Evolutionary conservation across 2,329 filamentous ascomycete species (phyloP).

Genomic region (Colletotrichum sp.): DNA sequence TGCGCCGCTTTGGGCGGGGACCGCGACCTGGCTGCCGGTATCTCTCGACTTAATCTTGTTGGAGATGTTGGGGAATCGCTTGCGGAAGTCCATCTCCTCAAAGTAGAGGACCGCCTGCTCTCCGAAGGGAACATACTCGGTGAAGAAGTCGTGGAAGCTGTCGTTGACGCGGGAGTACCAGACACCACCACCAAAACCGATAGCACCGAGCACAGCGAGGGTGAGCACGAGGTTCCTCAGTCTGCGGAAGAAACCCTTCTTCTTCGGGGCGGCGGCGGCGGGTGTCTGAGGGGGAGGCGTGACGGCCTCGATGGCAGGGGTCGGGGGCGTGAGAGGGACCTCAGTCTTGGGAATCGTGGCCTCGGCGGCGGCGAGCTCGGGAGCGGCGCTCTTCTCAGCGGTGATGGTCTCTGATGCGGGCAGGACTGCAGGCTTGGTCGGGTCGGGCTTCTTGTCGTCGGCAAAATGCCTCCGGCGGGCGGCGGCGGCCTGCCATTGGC

Average conservation of each 20-base stretch:
- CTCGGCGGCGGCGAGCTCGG: slow-evolving; percentile 43
- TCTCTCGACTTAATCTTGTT: slow-evolving; percentile 50
- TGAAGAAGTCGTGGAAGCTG: slow-evolving; percentile 99
- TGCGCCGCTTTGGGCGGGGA: slow-evolving; percentile 84
- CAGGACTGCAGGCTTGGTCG: slow-evolving; percentile 54
- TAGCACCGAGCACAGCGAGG: slow-evolving; percentile 74
- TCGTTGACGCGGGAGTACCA: slow-evolving; percentile 94
- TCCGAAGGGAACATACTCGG: slow-evolving; percentile 92
- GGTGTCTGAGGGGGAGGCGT: slow-evolving; percentile 40
- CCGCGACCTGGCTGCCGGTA: slow-evolving; percentile 75
- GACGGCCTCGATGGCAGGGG: slow-evolving; percentile 29
- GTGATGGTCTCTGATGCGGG: slow-evolving; percentile 59
- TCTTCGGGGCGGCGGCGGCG: slow-evolving; percentile 47
- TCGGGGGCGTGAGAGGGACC: slow-evolving; percentile 45
- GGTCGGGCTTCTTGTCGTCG: slow-evolving; percentile 56
- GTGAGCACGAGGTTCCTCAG: slow-evolving; percentile 81
- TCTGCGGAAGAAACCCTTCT: slow-evolving; percentile 72
- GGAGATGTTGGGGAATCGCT: slow-evolving; percentile 69
- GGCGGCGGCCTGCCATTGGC: slow-evolving; percentile 58
- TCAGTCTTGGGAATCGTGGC: slow-evolving; percentile 41
- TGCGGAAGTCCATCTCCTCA: slow-evolving; percentile 92
- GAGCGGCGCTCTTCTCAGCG: slow-evolving; percentile 48
- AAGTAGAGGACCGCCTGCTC: slow-evolving; percentile 95
- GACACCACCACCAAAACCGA: slow-evolving; percentile 86
- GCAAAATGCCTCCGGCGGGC: slow-evolving; percentile 56